phyloP scores from a whole-genome alignment of 345 rosid species.

The Turnera subulata region DNA sequence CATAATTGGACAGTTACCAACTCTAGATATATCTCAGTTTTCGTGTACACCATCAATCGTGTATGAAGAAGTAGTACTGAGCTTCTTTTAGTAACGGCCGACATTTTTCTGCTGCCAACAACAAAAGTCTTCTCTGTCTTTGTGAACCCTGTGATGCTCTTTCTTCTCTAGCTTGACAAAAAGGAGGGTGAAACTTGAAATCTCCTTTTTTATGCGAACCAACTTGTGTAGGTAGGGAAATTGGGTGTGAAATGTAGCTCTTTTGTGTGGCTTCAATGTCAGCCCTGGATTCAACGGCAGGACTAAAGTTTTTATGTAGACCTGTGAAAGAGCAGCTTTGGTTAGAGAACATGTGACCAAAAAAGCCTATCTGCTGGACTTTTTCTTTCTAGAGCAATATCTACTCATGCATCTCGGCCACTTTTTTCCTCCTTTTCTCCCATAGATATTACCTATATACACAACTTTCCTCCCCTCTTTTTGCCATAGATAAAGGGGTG shows the following conservation, averaged over 20 bases:
- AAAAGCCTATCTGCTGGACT: not conserved
- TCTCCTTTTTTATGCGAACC: not conserved
- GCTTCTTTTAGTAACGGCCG: no score
- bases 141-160: no score
- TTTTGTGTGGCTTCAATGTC: constrained; percentile 25
- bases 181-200: no score
- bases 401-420: not conserved
- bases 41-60: not conserved
- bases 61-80: not conserved
- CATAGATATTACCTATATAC: no score
- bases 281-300: constrained; percentile 16
- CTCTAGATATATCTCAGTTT: not conserved
- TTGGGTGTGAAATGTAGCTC: constrained; percentile 6
- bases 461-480: not conserved
- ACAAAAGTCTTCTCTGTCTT: no score
- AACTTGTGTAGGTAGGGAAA: constrained; percentile 1
- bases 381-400: not conserved
- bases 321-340: constrained; percentile 13
- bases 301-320: not conserved
- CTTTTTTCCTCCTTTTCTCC: not conserved
- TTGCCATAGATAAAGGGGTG: no score
- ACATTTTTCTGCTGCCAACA: no score
- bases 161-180: no score
- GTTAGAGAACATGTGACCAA: constrained; percentile 20
- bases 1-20: not conserved